Conservation (phyloP, 106 monocot species). For the Agapanthus africanus region DNA sequence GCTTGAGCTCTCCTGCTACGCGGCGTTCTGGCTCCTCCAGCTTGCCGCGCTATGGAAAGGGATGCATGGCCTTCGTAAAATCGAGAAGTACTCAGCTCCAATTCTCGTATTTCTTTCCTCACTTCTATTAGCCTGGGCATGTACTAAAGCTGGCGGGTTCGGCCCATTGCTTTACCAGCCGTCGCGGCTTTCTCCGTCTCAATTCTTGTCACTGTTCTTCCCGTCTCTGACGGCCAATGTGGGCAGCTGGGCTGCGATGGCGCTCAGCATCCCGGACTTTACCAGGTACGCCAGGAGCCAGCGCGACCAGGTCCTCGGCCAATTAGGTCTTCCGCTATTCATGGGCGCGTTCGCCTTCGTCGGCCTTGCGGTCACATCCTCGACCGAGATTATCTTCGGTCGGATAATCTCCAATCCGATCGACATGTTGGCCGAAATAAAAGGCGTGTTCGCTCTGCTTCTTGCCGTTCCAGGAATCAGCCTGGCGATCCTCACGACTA, state of each 20-base stretch:
- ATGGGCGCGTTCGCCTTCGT: conserved; percentile 26
- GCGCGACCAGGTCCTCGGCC: conserved; percentile 26
- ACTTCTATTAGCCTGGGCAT: conserved; percentile 16
- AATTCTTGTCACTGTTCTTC: conserved; percentile 26
- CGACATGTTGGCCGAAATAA: conserved; percentile 11
- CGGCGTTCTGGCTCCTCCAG: conserved; percentile 13
- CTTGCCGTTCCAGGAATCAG: conserved; percentile 13
- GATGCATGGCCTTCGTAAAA: conserved; percentile 6
- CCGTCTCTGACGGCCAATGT: too few species aligned
- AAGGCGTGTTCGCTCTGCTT: background rate
- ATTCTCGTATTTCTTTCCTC: conserved; percentile 10
- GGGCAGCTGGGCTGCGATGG: conserved; percentile 19
- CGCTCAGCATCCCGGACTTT: conserved; percentile 35
- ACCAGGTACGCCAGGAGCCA: conserved; percentile 25
- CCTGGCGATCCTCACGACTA: conserved; percentile 28
- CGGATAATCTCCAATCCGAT: conserved; percentile 28
- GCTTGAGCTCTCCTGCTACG: conserved; percentile 23
- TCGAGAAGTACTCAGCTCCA: conserved; percentile 21
- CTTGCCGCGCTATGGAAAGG: conserved; percentile 6
- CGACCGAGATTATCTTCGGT: conserved; percentile 28
- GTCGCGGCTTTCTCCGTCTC: background rate
- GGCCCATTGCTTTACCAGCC: conserved; percentile 14
- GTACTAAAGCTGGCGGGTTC: conserved; percentile 16
- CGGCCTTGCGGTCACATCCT: conserved; percentile 33
- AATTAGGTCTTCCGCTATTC: too few species aligned